Conservation (phyloP, 139 green algal genomes). For the Chlorella sp. region DNA sequence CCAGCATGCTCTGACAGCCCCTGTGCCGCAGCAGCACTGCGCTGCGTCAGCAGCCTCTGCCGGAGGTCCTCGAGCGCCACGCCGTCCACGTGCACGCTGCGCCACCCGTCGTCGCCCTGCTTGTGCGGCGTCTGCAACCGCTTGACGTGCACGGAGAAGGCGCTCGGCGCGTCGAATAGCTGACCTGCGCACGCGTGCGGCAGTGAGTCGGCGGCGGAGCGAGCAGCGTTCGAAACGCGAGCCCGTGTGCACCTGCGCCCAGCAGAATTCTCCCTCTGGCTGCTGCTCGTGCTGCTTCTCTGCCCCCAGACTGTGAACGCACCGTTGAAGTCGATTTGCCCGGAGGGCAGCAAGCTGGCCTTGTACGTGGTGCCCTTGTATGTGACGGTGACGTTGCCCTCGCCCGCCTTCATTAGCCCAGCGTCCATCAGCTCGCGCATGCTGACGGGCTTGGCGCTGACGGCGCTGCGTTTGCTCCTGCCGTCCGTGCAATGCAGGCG, state of each 20-base stretch:
- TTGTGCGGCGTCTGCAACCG: conserved; percentile 51
- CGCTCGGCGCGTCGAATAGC: conserved; percentile 14
- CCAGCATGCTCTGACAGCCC: not conserved
- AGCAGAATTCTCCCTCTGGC: too few species aligned
- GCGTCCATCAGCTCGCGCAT: conserved; percentile 24
- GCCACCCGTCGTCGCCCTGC: conserved; percentile 68
- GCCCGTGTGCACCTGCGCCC: too few species aligned
- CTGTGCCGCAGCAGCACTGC: too few species aligned
- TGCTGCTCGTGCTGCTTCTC: too few species aligned
- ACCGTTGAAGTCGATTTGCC: conserved; percentile 50
- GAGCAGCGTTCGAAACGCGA: too few species aligned
- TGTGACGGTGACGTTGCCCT: conserved; percentile 34
- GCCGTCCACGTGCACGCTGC: conserved; percentile 38
- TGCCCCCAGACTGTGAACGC: too few species aligned
- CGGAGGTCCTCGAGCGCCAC: not conserved
- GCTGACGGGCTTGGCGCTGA: not conserved
- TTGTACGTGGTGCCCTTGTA: conserved; percentile 49
- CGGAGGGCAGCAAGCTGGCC: conserved; percentile 30
- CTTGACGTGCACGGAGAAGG: conserved; percentile 64
- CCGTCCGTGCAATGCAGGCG: too few species aligned
- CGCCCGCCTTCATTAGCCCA: conserved; percentile 31
- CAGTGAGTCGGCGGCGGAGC: too few species aligned
- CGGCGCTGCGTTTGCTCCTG: not conserved
- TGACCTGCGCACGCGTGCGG: not conserved
- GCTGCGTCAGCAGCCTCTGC: not conserved